phyloP scores from a whole-genome alignment of 2,329 filamentous ascomycete species.

The Cucurbitaria berberidis region DNA sequence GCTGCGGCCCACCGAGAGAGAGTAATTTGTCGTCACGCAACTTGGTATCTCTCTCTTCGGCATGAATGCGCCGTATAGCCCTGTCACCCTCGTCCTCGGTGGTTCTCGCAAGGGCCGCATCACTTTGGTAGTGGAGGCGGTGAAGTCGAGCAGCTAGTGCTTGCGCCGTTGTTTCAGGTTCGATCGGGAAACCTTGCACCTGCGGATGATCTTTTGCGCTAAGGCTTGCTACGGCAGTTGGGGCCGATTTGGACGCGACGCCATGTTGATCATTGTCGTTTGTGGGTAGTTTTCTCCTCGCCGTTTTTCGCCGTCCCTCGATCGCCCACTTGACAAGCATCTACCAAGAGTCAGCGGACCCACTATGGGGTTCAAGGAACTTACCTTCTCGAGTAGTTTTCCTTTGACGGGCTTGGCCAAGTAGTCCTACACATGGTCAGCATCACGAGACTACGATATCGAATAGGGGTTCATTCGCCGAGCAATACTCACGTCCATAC shows the following conservation, averaged over 20 bases:
- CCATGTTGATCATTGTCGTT: conserved; percentile 38
- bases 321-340: conserved; percentile 72
- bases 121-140: conserved; percentile 46
- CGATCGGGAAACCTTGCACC: conserved; percentile 30
- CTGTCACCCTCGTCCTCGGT: conserved; percentile 55
- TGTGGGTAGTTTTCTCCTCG: conserved; percentile 29
- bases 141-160: conserved; percentile 45
- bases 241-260: conserved; percentile 17
- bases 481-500: conserved; percentile 66
- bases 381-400: conserved; percentile 65
- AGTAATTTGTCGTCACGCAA: conserved; percentile 63
- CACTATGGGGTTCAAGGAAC: conserved; percentile 14
- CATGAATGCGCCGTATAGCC: conserved; percentile 54
- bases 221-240: conserved; percentile 22
- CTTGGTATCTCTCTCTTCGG: conserved; percentile 62
- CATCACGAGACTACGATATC: conserved; percentile 12
- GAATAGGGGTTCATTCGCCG: conserved; percentile 4
- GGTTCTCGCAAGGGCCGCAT: conserved; percentile 48
- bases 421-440: conserved; percentile 39
- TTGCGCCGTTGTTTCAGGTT: conserved; percentile 46
- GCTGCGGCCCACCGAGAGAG: conserved; percentile 51
- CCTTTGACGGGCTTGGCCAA: conserved; percentile 67
- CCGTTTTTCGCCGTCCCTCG: conserved; percentile 49
- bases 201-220: conserved; percentile 38
- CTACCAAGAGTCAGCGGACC: conserved; percentile 24